Base-by-base conservation (phyloP, 306 rosid genomes). In the Glycine soja region DNA sequence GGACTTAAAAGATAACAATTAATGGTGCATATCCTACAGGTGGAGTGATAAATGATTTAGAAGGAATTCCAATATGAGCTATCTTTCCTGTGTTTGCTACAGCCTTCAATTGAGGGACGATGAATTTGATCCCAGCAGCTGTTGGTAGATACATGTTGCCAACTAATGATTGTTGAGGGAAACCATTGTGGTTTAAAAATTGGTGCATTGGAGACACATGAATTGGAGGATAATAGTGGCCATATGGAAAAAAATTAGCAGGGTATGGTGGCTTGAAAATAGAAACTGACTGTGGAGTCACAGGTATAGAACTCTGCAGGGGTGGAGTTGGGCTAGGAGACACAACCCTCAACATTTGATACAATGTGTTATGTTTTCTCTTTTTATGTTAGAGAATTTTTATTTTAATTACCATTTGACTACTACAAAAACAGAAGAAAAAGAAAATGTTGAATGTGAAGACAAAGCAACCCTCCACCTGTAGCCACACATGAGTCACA, bases 181-280 rank as follows among this genome's bases (percentile, higher is more conserved):
- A 93, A 66, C 98, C 97, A 19, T 86, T 90, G 81, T 84, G 97
- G 90, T 88, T 36, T 74, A 93, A 80, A 80, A 63, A 93, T 72
- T 90, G 98, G 82, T 86, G 97, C 56, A 93, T 85, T 6, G 90
- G 91, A 64, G 97, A 90, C 80, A 91, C 11, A 74, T 86, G 91
- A 78, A 86, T 58, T 5, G 98, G 98, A 64, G 91, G 87, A 66
- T 90, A 80, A 86, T 87, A 93, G 63, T 64, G 97, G 53, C 94
- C 89, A 82, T 93, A 93, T 13, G 97, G 94, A 77, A 86, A 86
- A 81, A 85, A 91, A 85, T 86, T 91, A 24, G 94, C 4, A 10
- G 97, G 93, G 90, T 93, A 93, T 11, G 97, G 84, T 32, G 90
- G 94, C 92, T 97, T 88, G 84, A 82, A 86, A 75, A 90, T 56